Conservation (phyloP, 441 rosid genomes). For the Pelargonium australe region DNA sequence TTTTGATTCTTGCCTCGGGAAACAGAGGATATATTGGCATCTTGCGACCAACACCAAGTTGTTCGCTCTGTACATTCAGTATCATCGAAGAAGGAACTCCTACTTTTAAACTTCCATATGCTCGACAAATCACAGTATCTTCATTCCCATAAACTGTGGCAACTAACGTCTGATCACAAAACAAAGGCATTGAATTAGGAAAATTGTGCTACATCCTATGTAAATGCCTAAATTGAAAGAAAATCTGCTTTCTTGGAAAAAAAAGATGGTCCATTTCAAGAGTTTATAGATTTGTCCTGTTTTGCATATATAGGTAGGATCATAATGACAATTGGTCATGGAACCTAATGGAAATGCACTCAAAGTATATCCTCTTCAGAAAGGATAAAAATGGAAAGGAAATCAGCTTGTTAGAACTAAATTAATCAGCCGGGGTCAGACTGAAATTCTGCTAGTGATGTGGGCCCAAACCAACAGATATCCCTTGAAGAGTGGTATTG, state of each 20-base stretch:
- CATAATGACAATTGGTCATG: no score
- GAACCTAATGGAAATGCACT: background rate
- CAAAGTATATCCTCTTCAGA: background rate
- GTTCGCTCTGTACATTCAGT: slow-evolving; percentile 72
- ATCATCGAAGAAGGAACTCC: slow-evolving; percentile 68
- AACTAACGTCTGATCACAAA: slow-evolving; percentile 51
- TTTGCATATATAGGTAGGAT: background rate
- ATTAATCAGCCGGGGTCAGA: background rate
- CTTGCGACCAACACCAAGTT: slow-evolving; percentile 64
- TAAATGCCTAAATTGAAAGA: background rate
- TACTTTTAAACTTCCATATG: slow-evolving; percentile 52
- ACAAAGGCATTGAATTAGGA: slow-evolving; percentile 20
- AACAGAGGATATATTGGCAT: slow-evolving; percentile 78
- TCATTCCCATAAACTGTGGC: slow-evolving; percentile 61
- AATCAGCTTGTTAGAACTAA: background rate
- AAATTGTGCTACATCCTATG: slow-evolving; percentile 14
- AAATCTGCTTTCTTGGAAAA: slow-evolving; percentile 5
- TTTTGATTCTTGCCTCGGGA: slow-evolving; percentile 58
- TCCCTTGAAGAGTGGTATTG: background rate
- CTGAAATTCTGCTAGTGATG: background rate
- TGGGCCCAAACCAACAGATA: background rate
- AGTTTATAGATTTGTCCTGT: slow-evolving; percentile 7
- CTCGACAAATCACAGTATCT: slow-evolving; percentile 59
- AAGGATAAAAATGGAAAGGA: background rate
- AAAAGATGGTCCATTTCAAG: slow-evolving; percentile 6